These are phyloP conservation scores for Paxillus involutus DNA, from an alignment of 768 basidiomycete species.

Conservation along the genomic window DNA sequence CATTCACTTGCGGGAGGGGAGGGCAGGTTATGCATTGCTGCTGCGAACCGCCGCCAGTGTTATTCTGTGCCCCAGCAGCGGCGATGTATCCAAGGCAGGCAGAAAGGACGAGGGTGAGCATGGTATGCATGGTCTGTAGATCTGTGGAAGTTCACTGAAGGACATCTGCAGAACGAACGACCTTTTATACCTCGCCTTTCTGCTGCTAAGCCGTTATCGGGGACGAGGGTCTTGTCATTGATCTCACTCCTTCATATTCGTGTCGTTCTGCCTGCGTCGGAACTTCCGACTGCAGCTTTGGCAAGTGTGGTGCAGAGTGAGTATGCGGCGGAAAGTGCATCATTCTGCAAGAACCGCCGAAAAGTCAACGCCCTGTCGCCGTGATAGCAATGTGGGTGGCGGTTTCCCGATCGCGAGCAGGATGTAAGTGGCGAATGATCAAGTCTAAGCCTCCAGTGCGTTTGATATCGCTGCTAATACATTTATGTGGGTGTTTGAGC, in stretches of 20 bases:
- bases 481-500: background rate
- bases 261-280: background rate
- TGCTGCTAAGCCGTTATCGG: background rate
- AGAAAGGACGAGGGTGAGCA: background rate
- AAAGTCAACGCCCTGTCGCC: too few species aligned
- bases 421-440: too few species aligned
- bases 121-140: background rate
- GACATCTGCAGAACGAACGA: background rate
- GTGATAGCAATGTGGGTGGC: too few species aligned
- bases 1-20: background rate
- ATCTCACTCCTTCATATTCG: background rate
- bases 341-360: too few species aligned
- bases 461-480: too few species aligned
- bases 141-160: background rate
- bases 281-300: too few species aligned
- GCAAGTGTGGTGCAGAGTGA: too few species aligned
- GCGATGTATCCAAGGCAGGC: background rate
- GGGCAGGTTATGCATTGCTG: background rate
- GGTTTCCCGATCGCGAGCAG: too few species aligned
- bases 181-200: background rate
- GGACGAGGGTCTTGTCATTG: background rate
- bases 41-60: background rate
- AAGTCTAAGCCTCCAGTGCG: background rate
- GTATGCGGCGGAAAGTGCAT: too few species aligned
- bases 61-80: background rate